Base-by-base conservation (phyloP, 2,329 filamentous ascomycete genomes). In the Xenoacremonium recifei region DNA sequence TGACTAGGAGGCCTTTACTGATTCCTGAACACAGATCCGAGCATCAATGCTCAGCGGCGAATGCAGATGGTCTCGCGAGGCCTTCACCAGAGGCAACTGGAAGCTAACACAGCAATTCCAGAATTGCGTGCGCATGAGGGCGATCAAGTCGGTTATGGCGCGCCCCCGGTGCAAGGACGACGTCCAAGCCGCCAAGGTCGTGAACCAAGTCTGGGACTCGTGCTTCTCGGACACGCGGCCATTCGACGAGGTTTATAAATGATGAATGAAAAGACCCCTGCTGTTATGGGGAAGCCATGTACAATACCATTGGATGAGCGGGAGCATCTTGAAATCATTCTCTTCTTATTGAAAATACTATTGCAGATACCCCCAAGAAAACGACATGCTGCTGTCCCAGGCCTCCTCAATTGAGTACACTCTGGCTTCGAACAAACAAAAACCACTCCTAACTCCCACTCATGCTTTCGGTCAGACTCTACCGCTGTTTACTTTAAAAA, bases 201-300 rank as follows among this genome's bases (percentile, higher is more conserved):
- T 99, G 44, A 93, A 97, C 67, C 85, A 95, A 67, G 93, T 99
- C n/a, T 99, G 92, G 89, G 91, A 96, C 54, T 96, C 90, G 57
- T 99, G 93, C 66, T 99, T 95, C 64, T 73, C 80, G 38, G 93
- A 99, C 67, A 97, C 92, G 4, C 76, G 93, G 59, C 93, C 93
- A 3, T 99, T 99, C 67, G 90, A 97, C 65, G 92, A 97, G 64
- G 90, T 99, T 39, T 99, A 96, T 66, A 84, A 89, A 64, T 92
- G 65, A 71, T 35, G 36, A 39, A 25, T 19, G 39, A 19, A 19
- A 39, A n/a, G n/a, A n/a, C n/a, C 17, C 39, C 42, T 37, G 37
- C 37, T 39, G 37, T 39, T 20, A 38, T 31, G 39, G 31, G 37
- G n/a, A n/a, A n/a, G 34, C 39, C 33, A 40, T 62, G 54, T 60